Percentiles rank a stretch among this genome's conserved stretches.
These are phyloP conservation scores for Nothophoma quercina DNA, from an alignment of 2,329 filamentous ascomycete species.

Conservation along the genomic window DNA sequence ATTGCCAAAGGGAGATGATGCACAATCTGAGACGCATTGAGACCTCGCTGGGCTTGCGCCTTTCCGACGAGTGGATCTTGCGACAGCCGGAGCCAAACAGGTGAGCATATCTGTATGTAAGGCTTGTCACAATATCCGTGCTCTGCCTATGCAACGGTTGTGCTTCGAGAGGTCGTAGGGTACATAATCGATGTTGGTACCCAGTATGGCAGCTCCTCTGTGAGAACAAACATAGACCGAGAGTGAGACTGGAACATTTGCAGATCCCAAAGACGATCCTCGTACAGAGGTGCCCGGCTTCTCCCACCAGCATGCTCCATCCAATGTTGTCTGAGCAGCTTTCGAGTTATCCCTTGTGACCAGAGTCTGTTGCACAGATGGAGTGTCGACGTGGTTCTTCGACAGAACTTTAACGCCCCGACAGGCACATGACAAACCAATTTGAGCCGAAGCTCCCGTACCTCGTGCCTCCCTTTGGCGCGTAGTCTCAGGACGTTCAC, in stretches of 20 bases:
- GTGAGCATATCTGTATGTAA: conserved; percentile 56
- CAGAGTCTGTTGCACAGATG: conserved; percentile 77
- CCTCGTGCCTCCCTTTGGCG: conserved; percentile 54
- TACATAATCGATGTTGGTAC: conserved; percentile 40
- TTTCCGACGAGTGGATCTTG: conserved; percentile 67
- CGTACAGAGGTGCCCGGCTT: conserved; percentile 58
- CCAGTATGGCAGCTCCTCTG: conserved; percentile 46
- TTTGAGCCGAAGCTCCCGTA: conserved; percentile 58
- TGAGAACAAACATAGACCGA: conserved; percentile 16
- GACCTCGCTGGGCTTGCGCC: conserved; percentile 64
- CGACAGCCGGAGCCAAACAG: conserved; percentile 40
- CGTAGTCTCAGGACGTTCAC: conserved; percentile 24
- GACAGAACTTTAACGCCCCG: conserved; percentile 73
- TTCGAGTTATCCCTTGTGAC: conserved; percentile 66
- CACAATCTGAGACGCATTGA: conserved; percentile 41
- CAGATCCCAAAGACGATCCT: conserved; percentile 63
- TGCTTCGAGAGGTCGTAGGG: conserved; percentile 42
- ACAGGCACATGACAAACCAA: conserved; percentile 75
- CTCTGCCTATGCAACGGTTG: conserved; percentile 45
- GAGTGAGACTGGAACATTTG: conserved; percentile 11
- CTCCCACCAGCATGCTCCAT: conserved; percentile 60
- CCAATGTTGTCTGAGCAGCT: conserved; percentile 49
- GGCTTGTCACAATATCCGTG: conserved; percentile 43
- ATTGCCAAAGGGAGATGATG: conserved; percentile 40
- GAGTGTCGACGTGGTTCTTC: conserved; percentile 77